Conservation (phyloP, 106 monocot genomes). For the Hemerocallis citrina region DNA sequence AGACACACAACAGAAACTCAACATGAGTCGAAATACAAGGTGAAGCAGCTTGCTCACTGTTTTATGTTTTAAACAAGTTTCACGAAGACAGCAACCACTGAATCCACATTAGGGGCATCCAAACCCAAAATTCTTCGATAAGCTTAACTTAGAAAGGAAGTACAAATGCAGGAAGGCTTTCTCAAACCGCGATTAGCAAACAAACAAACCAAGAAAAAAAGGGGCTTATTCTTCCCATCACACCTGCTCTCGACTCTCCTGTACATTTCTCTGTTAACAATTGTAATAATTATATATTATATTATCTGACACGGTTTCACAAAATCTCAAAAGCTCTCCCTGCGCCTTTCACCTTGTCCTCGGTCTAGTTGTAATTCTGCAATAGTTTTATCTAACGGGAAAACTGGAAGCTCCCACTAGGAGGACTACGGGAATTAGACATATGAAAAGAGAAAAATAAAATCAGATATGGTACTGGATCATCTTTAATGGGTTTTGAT, state of each 20-base stretch:
- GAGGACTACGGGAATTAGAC: too few relatives aligned
- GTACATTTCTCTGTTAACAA: conserved; percentile 23
- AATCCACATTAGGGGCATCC: too few relatives aligned
- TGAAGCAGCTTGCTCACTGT: too few relatives aligned
- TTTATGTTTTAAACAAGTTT: too few relatives aligned
- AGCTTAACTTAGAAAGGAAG: conserved; percentile 10
- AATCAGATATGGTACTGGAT: not conserved
- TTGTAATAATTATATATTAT: too few relatives aligned
- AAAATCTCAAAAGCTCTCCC: conserved; percentile 31
- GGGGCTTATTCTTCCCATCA: not conserved
- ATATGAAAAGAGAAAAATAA: too few relatives aligned
- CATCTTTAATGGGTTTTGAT: not conserved
- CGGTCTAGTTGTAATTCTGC: conserved; percentile 7
- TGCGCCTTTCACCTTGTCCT: conserved; percentile 14
- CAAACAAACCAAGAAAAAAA: too few relatives aligned
- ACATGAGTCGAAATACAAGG: too few relatives aligned
- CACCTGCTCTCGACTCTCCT: conserved; percentile 17
- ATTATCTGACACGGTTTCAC: not conserved
- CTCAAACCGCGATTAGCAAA: conserved; percentile 4
- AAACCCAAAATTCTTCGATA: not conserved
- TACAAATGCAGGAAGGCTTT: conserved; percentile 23
- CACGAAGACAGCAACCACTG: too few relatives aligned
- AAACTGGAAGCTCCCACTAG: not conserved
- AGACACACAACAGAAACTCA: too few relatives aligned
- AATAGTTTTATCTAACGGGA: not conserved